These are phyloP conservation scores for Noccaea caerulescens DNA, from an alignment of 345 rosid genomes.

Conservation along the genomic window DNA sequence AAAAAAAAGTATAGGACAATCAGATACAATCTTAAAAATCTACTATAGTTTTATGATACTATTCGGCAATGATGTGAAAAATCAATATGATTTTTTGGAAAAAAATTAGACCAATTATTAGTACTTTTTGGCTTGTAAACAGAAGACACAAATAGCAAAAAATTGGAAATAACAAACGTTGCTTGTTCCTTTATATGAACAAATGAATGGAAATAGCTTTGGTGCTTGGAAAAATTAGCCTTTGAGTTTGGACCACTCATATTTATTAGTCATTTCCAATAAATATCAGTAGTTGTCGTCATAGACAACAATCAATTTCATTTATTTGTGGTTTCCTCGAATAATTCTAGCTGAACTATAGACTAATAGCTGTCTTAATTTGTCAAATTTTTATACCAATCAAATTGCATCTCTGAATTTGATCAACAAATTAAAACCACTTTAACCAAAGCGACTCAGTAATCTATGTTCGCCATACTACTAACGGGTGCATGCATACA, in stretches of 20 bases:
- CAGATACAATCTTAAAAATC: too few species aligned
- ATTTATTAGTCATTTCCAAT: constrained; percentile 42
- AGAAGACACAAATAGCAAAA: constrained; percentile 36
- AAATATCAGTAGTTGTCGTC: constrained; percentile 37
- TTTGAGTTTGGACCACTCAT: constrained; percentile 46
- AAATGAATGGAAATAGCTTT: constrained; percentile 22
- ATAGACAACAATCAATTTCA: constrained; percentile 34
- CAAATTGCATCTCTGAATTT: neutral
- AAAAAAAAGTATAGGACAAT: too few species aligned
- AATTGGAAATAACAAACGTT: constrained; percentile 15
- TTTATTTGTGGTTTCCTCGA: constrained; percentile 25
- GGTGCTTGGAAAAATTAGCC: constrained; percentile 9
- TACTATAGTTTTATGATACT: too few species aligned
- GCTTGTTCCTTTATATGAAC: constrained; percentile 32
- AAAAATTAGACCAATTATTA: constrained; percentile 15
- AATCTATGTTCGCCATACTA: neutral
- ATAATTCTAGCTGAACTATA: constrained; percentile 16
- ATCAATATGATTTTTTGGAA: constrained; percentile 1
- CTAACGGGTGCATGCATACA: neutral
- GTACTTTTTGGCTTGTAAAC: constrained; percentile 28
- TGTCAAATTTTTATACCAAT: constrained; percentile 22
- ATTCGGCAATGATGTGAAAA: constrained; percentile 31
- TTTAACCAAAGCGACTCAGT: constrained; percentile 18
- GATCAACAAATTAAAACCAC: constrained; percentile 24
- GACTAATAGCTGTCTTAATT: constrained; percentile 30